phyloP scores from a whole-genome alignment of 148 eudicot species.

The Diospyros kaki region DNA sequence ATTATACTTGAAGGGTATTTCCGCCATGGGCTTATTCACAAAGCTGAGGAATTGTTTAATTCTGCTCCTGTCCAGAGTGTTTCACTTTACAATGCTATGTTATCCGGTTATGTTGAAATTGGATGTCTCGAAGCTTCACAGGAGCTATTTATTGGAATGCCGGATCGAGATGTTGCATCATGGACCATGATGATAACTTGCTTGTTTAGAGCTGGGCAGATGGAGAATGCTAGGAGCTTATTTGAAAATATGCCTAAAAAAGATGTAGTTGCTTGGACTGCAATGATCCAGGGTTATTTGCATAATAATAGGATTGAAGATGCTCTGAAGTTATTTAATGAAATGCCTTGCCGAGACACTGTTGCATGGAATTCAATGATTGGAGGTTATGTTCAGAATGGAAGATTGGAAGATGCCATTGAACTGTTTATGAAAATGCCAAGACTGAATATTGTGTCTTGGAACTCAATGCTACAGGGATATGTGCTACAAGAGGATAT shows the following conservation, averaged over 20 bases:
- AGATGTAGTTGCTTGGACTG: conserved; percentile 55
- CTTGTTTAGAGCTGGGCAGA: conserved; percentile 36
- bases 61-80: conserved; percentile 27
- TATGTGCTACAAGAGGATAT: conserved; percentile 45
- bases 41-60: conserved; percentile 38
- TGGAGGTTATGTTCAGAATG: conserved; percentile 43
- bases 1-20: conserved; percentile 33
- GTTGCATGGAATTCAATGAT: conserved; percentile 66
- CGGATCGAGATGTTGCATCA: conserved; percentile 42
- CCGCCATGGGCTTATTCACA: conserved; percentile 5
- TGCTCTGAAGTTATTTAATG: conserved; percentile 42
- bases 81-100: conserved; percentile 47
- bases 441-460: conserved; percentile 34
- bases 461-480: conserved; percentile 48
- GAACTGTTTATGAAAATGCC: conserved; percentile 52
- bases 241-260: conserved; percentile 53
- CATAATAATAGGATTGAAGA: conserved; percentile 35
- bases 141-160: conserved; percentile 41
- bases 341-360: conserved; percentile 50
- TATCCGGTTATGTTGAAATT: conserved; percentile 53
- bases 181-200: conserved; percentile 64
- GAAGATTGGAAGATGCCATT: conserved; percentile 43
- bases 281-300: conserved; percentile 49
- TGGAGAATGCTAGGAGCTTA: conserved; percentile 41
- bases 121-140: conserved; percentile 38